Conservation (phyloP, 192 early-diverging fungal genomes). For the Pilaira anomala region DNA sequence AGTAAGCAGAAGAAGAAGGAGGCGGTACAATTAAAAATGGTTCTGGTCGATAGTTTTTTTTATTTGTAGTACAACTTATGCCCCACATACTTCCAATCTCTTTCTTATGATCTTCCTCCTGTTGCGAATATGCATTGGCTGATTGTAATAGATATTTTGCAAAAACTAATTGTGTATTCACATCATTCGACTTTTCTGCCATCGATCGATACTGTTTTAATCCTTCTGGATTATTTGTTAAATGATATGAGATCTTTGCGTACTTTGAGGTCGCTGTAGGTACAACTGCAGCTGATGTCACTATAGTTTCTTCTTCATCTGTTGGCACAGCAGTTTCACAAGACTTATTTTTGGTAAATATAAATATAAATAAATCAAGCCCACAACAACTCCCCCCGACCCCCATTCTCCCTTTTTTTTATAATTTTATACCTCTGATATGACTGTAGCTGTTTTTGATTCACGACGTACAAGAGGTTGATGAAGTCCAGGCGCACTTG, state of each 20-base stretch:
- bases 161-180: constrained; percentile 65
- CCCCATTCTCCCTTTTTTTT: neutral
- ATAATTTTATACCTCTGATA: neutral
- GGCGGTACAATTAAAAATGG: constrained; percentile 4
- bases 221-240: constrained; percentile 21
- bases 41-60: neutral
- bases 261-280: constrained; percentile 13
- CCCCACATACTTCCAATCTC: constrained; percentile 13
- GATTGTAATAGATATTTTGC: constrained; percentile 76
- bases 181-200: constrained; percentile 74
- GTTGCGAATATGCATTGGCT: constrained; percentile 39
- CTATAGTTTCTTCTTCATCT: neutral
- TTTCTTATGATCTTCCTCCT: neutral
- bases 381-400: too few species aligned
- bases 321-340: neutral
- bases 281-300: neutral
- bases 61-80: neutral
- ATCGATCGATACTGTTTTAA: constrained; percentile 69
- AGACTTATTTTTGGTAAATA: neutral
- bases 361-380: neutral
- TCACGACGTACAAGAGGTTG: neutral
- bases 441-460: neutral
- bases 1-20: neutral
- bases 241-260: constrained; percentile 20
- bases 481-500: neutral